These are phyloP conservation scores for Nemania abortiva DNA, from an alignment of 2,329 filamentous ascomycete species.

Conservation along the genomic window DNA sequence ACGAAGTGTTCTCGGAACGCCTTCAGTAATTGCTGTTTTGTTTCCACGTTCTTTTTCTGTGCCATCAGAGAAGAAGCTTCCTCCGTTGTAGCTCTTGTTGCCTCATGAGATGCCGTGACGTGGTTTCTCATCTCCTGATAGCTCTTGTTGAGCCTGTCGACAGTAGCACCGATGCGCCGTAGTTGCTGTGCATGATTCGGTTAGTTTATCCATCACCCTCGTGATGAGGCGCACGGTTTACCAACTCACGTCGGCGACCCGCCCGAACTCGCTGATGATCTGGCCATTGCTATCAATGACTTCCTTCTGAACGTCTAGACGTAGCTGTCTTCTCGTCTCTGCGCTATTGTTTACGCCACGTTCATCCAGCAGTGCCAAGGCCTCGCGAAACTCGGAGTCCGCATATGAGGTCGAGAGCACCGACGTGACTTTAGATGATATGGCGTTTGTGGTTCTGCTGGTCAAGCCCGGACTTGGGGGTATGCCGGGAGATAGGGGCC, in stretches of 20 bases:
- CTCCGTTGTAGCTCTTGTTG: constrained; percentile 79
- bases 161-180: constrained; percentile 81
- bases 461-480: constrained; percentile 48
- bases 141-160: constrained; percentile 81
- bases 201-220: constrained; percentile 22
- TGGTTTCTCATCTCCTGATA: constrained; percentile 85
- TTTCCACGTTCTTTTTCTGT: constrained; percentile 79
- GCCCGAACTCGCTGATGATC: constrained; percentile 88
- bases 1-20: constrained; percentile 87
- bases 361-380: constrained; percentile 81
- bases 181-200: constrained; percentile 71
- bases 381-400: constrained; percentile 90
- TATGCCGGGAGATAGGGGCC: constrained; percentile 51
- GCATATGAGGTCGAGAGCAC: constrained; percentile 93
- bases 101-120: constrained; percentile 78
- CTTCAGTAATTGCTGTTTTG: constrained; percentile 80
- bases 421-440: constrained; percentile 84
- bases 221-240: not conserved
- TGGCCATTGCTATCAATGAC: constrained; percentile 93
- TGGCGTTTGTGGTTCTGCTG: constrained; percentile 68
- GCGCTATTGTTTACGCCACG: constrained; percentile 78
- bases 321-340: constrained; percentile 81
- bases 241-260: constrained; percentile 74
- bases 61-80: constrained; percentile 81
- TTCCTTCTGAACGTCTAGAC: constrained; percentile 88